A percentile compares a stretch with the other conserved stretches of the same genome.
Conservation (phyloP, 75 land plant species). For the Selaginella tamariscina region DNA sequence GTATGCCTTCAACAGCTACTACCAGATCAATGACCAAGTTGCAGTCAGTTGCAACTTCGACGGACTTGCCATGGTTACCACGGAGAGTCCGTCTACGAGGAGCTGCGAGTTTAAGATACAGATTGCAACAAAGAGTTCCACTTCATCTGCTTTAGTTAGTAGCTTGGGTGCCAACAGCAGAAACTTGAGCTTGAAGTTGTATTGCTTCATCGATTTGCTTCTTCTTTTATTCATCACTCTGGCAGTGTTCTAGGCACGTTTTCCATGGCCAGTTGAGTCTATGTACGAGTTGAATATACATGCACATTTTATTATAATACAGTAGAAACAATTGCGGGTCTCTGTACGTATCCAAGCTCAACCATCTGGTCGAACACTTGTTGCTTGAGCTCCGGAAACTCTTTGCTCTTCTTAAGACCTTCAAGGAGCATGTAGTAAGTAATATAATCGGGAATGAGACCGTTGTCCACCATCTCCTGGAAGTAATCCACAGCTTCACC, state of each 20-base stretch:
- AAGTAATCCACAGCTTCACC: neutral
- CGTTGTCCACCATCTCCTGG: neutral
- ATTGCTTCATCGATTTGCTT: too few species aligned
- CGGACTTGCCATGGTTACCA: conserved; percentile 27
- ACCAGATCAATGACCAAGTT: conserved; percentile 45
- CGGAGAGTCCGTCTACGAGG: conserved; percentile 12
- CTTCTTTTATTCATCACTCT: too few species aligned
- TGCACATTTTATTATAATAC: too few species aligned
- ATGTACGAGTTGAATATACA: too few species aligned
- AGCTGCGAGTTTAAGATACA: neutral
- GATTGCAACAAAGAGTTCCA: neutral
- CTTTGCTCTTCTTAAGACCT: neutral
- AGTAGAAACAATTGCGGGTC: too few species aligned
- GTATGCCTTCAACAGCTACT: conserved; percentile 22
- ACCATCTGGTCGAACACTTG: neutral
- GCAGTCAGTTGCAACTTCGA: conserved; percentile 33
- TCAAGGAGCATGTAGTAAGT: neutral
- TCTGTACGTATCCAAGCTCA: neutral
- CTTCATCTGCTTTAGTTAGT: too few species aligned
- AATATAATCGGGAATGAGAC: neutral
- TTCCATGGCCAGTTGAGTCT: too few species aligned
- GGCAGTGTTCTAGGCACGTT: too few species aligned
- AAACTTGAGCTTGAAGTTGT: neutral
- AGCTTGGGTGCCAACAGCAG: neutral
- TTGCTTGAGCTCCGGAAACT: neutral